Evolutionary conservation across 2,329 filamentous ascomycete genomes (phyloP).

Genomic region (Biscogniauxia marginata): DNA sequence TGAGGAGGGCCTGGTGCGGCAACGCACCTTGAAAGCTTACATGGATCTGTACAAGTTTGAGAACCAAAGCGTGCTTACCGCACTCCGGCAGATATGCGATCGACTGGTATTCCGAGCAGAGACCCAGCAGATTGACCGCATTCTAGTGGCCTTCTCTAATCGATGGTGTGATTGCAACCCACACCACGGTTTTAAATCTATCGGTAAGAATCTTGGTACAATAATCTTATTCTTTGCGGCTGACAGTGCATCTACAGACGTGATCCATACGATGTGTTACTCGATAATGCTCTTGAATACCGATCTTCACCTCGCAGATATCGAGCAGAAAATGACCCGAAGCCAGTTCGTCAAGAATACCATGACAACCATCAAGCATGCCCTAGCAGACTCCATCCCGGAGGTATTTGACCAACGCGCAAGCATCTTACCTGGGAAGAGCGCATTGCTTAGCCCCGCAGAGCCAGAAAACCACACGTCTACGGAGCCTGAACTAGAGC

Average conservation of each 20-base stretch:
- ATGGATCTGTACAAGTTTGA: conserved; percentile 91
- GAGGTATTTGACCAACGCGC: conserved; percentile 58
- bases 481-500: conserved; percentile 24
- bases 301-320: conserved; percentile 91
- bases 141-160: conserved; percentile 83
- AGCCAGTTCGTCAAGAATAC: conserved; percentile 96
- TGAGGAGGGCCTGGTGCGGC: conserved; percentile 62
- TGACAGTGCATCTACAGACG: conserved; percentile 57
- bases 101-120: conserved; percentile 84
- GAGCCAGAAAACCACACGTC: conserved; percentile 21
- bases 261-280: conserved; percentile 96
- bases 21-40: conserved; percentile 68
- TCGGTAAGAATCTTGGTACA: conserved; percentile 50
- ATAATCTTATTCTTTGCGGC: background rate
- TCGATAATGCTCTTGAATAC: conserved; percentile 94
- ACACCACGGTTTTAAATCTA: conserved; percentile 87
- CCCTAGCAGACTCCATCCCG: conserved; percentile 69
- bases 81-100: conserved; percentile 77
- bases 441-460: conserved; percentile 25
- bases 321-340: conserved; percentile 94
- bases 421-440: conserved; percentile 51
- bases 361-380: conserved; percentile 80
- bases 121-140: conserved; percentile 94
- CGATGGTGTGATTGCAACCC: conserved; percentile 94
- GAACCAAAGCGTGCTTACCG: conserved; percentile 74